Percentiles rank a stretch among this genome's conserved stretches.
phyloP scores from a whole-genome alignment of 495 filamentous ascomycete species.

The Podospora pseudocomata region DNA sequence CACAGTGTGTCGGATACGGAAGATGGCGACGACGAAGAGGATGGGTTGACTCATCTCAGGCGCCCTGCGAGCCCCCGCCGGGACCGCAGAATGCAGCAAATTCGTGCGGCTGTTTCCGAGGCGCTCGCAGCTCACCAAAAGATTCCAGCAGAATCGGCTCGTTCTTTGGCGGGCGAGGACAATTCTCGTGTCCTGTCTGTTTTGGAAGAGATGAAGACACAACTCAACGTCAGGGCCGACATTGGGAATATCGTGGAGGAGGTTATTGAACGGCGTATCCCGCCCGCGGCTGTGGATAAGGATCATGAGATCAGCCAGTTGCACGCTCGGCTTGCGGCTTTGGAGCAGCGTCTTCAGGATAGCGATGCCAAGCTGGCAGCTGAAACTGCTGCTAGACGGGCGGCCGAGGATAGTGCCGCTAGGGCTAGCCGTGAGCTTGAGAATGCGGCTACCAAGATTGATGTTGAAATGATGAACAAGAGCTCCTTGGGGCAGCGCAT shows the following conservation, averaged over 20 bases:
- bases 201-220: conserved; percentile 48
- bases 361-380: conserved; percentile 41
- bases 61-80: conserved; percentile 63
- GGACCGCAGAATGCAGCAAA: conserved; percentile 77
- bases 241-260: conserved; percentile 57
- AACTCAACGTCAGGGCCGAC: conserved; percentile 49
- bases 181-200: conserved; percentile 35
- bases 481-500: conserved; percentile 46
- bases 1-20: conserved; percentile 63
- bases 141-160: conserved; percentile 25
- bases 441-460: conserved; percentile 47
- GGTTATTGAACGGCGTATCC: conserved; percentile 50
- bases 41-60: conserved; percentile 64
- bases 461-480: conserved; percentile 52
- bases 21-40: conserved; percentile 94
- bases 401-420: conserved; percentile 42
- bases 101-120: conserved; percentile 75
- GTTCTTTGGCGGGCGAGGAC: conserved; percentile 21
- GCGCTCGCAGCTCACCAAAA: conserved; percentile 62
- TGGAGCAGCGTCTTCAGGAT: conserved; percentile 46
- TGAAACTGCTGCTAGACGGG: conserved; percentile 38
- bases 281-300: conserved; percentile 32
- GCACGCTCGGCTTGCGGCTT: conserved; percentile 36
- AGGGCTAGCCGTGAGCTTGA: conserved; percentile 45
- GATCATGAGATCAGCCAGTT: conserved; percentile 39